Base-by-base conservation (phyloP, 495 filamentous ascomycete species). In the Xylaria telfairii region DNA sequence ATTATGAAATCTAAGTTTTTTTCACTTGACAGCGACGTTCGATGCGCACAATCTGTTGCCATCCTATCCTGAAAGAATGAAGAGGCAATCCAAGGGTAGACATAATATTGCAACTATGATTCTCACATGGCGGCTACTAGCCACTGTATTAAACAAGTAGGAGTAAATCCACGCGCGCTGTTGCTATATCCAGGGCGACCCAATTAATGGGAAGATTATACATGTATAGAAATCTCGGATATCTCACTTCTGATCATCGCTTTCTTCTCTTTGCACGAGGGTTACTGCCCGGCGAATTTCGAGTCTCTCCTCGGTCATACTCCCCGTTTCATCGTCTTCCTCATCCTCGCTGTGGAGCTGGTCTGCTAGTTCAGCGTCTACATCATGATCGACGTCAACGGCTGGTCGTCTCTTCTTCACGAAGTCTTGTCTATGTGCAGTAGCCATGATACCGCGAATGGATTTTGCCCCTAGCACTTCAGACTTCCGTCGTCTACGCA, bases 341-440 rank as follows among this genome's bases (percentile, higher is more conserved):
- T 81, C 80, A 15, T 81, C 77, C 7, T 80, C 79, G 32, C 69
- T 76, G 19, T 59, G 65, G 19, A 70, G 69, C 68, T 78, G 71
- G 34, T 73, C 72, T 0, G 57, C 74, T 1, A 66, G n/a, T 12
- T 44, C 72, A 9, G 15, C 60, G 0, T 24, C 71, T 15, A 17
- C 53, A 21, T 65, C 67, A 24, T 59, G 46, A 15, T 63, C 19
- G 24, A 60, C 46, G 0, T 62, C 41, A 0, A 47, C 17, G n/a
- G 65, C 13, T 34, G 88, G 85, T 60, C 83, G 87, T 61, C 87
- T 83, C 78, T 87, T 90, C 77, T 92, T 87, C 82, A 96, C 90
- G 78, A 97, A 98, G 78, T 98, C 94, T 74, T 96, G 92, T 44
- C 89, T 90, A 72, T 98, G 94, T 12, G 94, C 94, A 47, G 86